Conservation (phyloP, 306 rosid genomes). For the Mimosa bimucronata region DNA sequence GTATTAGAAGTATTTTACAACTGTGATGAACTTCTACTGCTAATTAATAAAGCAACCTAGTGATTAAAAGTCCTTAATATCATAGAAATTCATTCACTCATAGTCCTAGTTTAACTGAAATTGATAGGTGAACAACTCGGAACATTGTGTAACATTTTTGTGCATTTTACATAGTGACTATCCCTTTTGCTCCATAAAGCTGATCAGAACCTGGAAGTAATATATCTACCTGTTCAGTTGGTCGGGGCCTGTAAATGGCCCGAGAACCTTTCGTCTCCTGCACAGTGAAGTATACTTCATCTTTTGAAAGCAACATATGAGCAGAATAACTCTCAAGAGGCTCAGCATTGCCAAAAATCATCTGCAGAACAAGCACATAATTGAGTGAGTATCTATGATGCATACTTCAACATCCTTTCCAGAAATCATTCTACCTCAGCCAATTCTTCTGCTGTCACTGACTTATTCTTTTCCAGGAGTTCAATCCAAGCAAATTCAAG, state of each 20-base stretch:
- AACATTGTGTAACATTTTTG: constrained; percentile 23
- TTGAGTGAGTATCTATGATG: constrained; percentile 41
- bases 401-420: constrained; percentile 32
- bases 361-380: constrained; percentile 62
- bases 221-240: constrained; percentile 69
- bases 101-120: constrained; percentile 29
- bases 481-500: constrained; percentile 98
- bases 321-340: constrained; percentile 94
- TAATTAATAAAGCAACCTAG: constrained; percentile 17
- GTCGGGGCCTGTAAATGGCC: constrained; percentile 82
- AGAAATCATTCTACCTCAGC: constrained; percentile 68
- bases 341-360: constrained; percentile 79
- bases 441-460: constrained; percentile 79
- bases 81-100: constrained; percentile 5
- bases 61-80: neutral
- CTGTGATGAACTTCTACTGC: constrained; percentile 14
- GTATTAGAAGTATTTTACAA: constrained; percentile 15
- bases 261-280: constrained; percentile 76
- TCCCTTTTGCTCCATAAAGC: neutral
- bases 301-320: constrained; percentile 84
- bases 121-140: constrained; percentile 5
- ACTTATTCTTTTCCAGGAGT: constrained; percentile 81
- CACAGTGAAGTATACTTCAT: constrained; percentile 83
- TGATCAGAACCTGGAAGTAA: constrained; percentile 34
- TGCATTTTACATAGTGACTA: neutral